Conservation (phyloP, 257 asterid species). For the Dorcoceras hygrometricum region DNA sequence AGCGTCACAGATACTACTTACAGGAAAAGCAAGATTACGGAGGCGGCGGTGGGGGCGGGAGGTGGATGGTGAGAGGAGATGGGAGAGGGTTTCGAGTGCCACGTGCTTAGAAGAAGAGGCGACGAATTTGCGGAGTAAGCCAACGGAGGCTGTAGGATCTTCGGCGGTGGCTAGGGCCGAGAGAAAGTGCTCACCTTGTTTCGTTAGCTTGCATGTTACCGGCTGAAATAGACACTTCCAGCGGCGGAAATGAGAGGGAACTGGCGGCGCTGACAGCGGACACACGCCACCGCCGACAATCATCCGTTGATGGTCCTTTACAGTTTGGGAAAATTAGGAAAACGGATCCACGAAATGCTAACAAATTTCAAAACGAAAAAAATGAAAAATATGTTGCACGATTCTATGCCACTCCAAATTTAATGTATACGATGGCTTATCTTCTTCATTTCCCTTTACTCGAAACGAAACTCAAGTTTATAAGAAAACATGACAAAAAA, state of each 20-base stretch:
- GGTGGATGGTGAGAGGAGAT: conserved; percentile 63
- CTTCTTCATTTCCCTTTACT: too few species aligned
- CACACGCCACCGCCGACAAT: neutral
- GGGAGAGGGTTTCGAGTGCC: conserved; percentile 68
- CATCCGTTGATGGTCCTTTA: too few species aligned
- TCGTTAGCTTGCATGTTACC: neutral
- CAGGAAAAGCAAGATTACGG: conserved; percentile 58
- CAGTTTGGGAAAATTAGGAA: too few species aligned
- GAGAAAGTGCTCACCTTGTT: neutral
- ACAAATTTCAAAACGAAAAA: too few species aligned
- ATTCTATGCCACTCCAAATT: too few species aligned
- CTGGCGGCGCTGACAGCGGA: neutral
- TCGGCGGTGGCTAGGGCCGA: neutral
- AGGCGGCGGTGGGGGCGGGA: neutral
- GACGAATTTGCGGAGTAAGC: conserved; percentile 70
- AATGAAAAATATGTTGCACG: too few species aligned
- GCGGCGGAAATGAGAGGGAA: neutral
- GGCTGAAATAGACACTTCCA: neutral
- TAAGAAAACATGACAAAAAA: too few species aligned
- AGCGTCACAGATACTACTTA: conserved; percentile 32
- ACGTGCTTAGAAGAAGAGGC: conserved; percentile 70
- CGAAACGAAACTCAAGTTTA: too few species aligned
- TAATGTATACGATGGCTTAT: too few species aligned
- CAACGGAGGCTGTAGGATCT: neutral
- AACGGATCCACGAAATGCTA: too few species aligned